Percentiles rank a stretch among this genome's conserved stretches.
These are phyloP conservation scores for Abelmoschus esculentus DNA, from an alignment of 345 rosid genomes.

Conservation along the genomic window DNA sequence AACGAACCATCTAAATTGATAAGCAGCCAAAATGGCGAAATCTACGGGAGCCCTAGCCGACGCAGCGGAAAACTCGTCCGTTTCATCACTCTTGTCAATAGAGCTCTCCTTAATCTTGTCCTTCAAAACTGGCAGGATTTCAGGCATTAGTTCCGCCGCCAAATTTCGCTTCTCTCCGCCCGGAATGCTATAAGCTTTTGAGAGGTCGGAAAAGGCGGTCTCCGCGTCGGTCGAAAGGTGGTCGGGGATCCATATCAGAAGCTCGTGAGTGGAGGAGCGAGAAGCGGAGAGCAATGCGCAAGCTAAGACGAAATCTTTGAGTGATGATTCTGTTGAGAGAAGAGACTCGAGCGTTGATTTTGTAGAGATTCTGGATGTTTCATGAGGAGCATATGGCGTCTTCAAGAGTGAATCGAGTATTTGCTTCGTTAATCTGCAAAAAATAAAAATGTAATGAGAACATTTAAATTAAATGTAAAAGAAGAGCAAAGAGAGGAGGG, in stretches of 20 bases:
- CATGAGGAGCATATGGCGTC: conserved; percentile 36
- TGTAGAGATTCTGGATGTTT: conserved; percentile 27
- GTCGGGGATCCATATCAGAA: conserved; percentile 67
- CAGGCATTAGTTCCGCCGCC: conserved; percentile 45
- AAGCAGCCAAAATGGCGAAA: conserved; percentile 53
- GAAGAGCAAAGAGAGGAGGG: neutral
- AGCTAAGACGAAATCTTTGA: conserved; percentile 49
- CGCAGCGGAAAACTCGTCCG: conserved; percentile 46
- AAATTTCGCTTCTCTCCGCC: conserved; percentile 13
- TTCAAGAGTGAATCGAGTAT: conserved; percentile 35
- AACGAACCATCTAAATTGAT: conserved; percentile 80
- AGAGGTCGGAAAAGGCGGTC: conserved; percentile 35
- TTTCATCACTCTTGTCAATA: conserved; percentile 42
- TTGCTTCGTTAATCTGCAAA: conserved; percentile 12
- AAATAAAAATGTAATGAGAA: neutral
- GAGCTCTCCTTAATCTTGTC: conserved; percentile 59
- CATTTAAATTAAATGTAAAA: neutral
- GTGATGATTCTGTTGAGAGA: conserved; percentile 39
- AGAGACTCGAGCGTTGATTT: conserved; percentile 51
- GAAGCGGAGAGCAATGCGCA: conserved; percentile 60
- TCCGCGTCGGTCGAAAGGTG: conserved; percentile 25
- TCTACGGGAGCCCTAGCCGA: conserved; percentile 68
- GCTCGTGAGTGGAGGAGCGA: conserved; percentile 42
- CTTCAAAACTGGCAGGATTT: conserved; percentile 50
- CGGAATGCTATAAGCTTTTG: conserved; percentile 21